Evolutionary conservation across 495 filamentous ascomycete genomes (phyloP), one percentile per base, ranked within the genome.

Genomic region (Trichoderma asperelloides): DNA sequence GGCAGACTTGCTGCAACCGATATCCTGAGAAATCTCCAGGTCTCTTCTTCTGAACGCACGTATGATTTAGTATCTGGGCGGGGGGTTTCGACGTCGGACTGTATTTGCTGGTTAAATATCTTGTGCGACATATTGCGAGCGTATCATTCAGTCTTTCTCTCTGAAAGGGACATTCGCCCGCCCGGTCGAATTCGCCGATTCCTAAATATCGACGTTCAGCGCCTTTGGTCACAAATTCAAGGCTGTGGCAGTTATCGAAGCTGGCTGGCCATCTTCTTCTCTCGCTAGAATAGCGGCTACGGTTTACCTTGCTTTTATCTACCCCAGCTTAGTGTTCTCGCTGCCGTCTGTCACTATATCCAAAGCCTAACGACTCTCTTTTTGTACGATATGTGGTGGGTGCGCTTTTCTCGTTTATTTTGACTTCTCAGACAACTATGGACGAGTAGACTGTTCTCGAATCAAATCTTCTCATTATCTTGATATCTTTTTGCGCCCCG

Each of bases 381-480:
- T 45, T 51, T 51, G n/a, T 64, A 68, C 21, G 65, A 66, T 37
- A 66, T 57, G 41, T 65, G 66, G 63, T 65, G 67, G 64, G 55
- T 60, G 25, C 11, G 55, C 12, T 28, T 60, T 30, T 25, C 55
- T 25, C 27, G 25, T 16, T 8, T 18, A 27, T 28, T 4, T 13
- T 13, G 3, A 60, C 12, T 33, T 21, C 16, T 60, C 55, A 60
- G 11, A 60, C 27, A 30, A 15, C 16, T 25, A 60, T 28, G 5
- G 12, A 13, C 12, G 25, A 30, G 1, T 21, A 27, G 28, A 60
- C 16, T 4, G 28, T 16, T 9, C 55, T 30, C 11, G 4, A 18
- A 16, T 27, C 11, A 6, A 30, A 9, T 3, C 30, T 30, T 27
- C 16, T 30, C 3, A 3, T 30, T 30, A 12, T 28, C 8, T 13